Percentiles rank a stretch among this genome's conserved stretches.
Evolutionary conservation across 129 eudicot genomes (phyloP).

Genomic region (Tagetes erecta): DNA sequence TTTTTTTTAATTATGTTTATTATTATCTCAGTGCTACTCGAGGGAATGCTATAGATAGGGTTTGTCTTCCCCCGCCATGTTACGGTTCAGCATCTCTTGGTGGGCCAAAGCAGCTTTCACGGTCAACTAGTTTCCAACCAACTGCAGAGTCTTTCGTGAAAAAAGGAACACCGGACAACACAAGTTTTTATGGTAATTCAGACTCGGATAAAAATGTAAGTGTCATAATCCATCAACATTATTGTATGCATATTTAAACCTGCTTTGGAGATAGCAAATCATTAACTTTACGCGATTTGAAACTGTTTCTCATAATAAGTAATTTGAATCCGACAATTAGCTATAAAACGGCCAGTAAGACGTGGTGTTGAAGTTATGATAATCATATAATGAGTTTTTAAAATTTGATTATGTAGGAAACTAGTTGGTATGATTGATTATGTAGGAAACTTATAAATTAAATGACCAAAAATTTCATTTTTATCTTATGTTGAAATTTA

Average conservation of each 20-base stretch:
- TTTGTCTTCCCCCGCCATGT: slow-evolving; percentile 82
- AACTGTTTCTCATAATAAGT: background rate
- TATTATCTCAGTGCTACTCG: slow-evolving; percentile 46
- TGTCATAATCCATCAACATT: background rate
- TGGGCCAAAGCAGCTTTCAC: slow-evolving; percentile 61
- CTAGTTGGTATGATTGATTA: background rate
- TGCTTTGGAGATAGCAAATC: background rate
- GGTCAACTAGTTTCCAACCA: slow-evolving; percentile 48
- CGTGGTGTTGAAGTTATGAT: background rate
- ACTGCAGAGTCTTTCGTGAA: slow-evolving; percentile 42
- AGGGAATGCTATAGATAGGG: slow-evolving; percentile 63
- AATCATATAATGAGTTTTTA: background rate
- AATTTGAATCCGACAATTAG: background rate
- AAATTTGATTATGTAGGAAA: background rate
- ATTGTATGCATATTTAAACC: background rate
- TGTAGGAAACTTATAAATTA: background rate
- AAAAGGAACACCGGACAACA: slow-evolving; percentile 25
- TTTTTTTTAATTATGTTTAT: background rate
- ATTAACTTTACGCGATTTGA: background rate
- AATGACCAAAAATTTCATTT: background rate
- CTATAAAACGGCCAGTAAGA: background rate
- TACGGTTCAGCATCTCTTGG: slow-evolving; percentile 56
- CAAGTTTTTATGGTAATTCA: slow-evolving; percentile 41
- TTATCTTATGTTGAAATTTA: background rate
- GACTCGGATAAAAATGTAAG: slow-evolving; percentile 58